Conservation (phyloP, 2,329 filamentous ascomycete species). For the Aspergillus candidus region DNA sequence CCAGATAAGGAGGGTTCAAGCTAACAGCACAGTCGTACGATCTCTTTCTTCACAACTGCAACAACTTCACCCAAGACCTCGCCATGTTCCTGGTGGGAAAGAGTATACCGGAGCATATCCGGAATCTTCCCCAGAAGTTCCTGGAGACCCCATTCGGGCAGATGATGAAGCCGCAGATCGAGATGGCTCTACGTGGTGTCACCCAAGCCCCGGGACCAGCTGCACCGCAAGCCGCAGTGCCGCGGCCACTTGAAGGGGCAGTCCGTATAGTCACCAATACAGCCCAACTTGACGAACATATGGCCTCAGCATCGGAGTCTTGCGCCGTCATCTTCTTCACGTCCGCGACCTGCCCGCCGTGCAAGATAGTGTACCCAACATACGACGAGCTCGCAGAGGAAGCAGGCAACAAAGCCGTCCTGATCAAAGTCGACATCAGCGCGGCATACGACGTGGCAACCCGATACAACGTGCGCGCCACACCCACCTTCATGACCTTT, state of each 20-base stretch:
- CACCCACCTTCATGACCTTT: slow-evolving; percentile 86
- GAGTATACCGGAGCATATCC: slow-evolving; percentile 82
- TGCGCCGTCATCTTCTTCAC: slow-evolving; percentile 90
- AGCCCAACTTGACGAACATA: slow-evolving; percentile 54
- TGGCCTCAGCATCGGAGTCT: slow-evolving; percentile 56
- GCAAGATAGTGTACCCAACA: slow-evolving; percentile 72
- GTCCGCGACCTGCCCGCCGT: slow-evolving; percentile 77
- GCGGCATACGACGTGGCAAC: slow-evolving; percentile 58
- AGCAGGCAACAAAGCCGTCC: slow-evolving; percentile 57
- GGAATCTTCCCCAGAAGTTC: slow-evolving; percentile 76
- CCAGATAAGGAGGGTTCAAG: neutral
- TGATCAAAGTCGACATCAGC: slow-evolving; percentile 80
- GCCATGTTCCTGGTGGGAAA: slow-evolving; percentile 82
- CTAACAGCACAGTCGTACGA: slow-evolving; percentile 65
- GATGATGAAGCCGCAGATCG: slow-evolving; percentile 75
- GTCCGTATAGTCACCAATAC: slow-evolving; percentile 59
- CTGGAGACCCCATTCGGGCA: slow-evolving; percentile 80
- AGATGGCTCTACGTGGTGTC: slow-evolving; percentile 56
- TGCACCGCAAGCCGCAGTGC: slow-evolving; percentile 12
- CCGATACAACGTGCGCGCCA: slow-evolving; percentile 64
- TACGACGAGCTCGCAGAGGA: slow-evolving; percentile 77
- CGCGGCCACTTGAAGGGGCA: slow-evolving; percentile 27
- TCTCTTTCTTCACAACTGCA: slow-evolving; percentile 87
- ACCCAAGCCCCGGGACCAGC: slow-evolving; percentile 50
- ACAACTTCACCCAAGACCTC: slow-evolving; percentile 94